Conservation (phyloP, 2,329 filamentous ascomycete genomes). For the Fusarium odoratissimum region DNA sequence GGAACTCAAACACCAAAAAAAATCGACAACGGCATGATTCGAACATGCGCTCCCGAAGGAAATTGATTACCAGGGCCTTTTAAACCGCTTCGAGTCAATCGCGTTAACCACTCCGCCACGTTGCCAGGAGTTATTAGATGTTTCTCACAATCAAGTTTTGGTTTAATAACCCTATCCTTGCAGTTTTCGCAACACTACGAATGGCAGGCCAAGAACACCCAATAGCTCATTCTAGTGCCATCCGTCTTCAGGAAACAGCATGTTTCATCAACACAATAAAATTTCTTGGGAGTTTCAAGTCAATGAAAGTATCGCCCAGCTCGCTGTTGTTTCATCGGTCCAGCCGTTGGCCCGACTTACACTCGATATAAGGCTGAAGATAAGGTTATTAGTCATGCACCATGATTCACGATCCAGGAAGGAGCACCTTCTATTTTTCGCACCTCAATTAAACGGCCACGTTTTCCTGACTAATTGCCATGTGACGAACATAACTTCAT, state of each 20-base stretch:
- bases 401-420: not conserved
- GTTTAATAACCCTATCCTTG: rapidly evolving
- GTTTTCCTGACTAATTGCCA: not conserved
- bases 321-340: not conserved
- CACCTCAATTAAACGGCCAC: not conserved
- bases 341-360: not conserved
- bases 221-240: not conserved
- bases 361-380: not conserved
- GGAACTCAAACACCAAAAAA: not conserved
- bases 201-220: not conserved
- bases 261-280: not conserved
- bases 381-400: conserved; percentile 2
- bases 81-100: not conserved
- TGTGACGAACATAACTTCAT: rapidly evolving
- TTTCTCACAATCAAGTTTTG: rapidly evolving
- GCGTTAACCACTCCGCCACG: conserved; percentile 12
- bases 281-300: rapidly evolving
- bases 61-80: not conserved
- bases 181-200: not conserved
- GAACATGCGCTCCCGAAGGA: conserved; percentile 7
- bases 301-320: not conserved
- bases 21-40: conserved; percentile 3
- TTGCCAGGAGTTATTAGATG: not conserved
- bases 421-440: not conserved
- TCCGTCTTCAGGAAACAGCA: not conserved